Percentiles rank a stretch among this genome's conserved stretches.
These are phyloP conservation scores for Phlebopus sp. DNA, from an alignment of 1,284 basidiomycete species.

Conservation along the genomic window DNA sequence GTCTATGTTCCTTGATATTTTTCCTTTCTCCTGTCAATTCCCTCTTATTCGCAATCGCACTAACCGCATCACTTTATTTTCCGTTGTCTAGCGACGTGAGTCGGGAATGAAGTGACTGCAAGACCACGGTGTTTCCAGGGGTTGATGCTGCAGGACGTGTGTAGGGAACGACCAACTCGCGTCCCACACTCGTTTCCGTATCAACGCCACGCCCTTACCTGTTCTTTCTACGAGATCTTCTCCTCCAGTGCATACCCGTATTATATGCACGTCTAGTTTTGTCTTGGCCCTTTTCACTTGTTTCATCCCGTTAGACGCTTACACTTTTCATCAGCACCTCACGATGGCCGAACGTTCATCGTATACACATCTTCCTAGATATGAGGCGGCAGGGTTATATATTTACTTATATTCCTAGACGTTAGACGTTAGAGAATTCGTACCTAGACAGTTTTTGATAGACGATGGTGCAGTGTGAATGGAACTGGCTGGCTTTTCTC, in stretches of 20 bases:
- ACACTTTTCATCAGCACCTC: no score
- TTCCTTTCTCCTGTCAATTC: background rate
- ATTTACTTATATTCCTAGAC: no score
- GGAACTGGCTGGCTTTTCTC: no score
- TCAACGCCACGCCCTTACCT: background rate
- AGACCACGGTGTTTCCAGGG: background rate
- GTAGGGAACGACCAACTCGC: background rate
- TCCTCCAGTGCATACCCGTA: background rate
- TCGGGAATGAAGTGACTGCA: slow-evolving; percentile 18
- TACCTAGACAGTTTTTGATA: no score
- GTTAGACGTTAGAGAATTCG: no score
- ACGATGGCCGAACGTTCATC: no score
- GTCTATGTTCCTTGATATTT: background rate
- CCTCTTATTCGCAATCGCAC: background rate
- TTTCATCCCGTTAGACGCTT: no score
- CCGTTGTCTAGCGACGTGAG: slow-evolving; percentile 25
- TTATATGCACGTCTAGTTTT: no score
- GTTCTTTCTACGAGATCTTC: background rate
- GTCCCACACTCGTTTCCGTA: background rate
- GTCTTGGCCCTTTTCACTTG: no score
- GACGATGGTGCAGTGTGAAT: no score
- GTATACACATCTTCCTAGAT: no score
- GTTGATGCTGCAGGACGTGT: background rate
- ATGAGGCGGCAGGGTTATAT: no score
- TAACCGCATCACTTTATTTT: slow-evolving; percentile 10